These are phyloP conservation scores for Psilocybe sp. DNA, from an alignment of 768 basidiomycete species.

Conservation along the genomic window DNA sequence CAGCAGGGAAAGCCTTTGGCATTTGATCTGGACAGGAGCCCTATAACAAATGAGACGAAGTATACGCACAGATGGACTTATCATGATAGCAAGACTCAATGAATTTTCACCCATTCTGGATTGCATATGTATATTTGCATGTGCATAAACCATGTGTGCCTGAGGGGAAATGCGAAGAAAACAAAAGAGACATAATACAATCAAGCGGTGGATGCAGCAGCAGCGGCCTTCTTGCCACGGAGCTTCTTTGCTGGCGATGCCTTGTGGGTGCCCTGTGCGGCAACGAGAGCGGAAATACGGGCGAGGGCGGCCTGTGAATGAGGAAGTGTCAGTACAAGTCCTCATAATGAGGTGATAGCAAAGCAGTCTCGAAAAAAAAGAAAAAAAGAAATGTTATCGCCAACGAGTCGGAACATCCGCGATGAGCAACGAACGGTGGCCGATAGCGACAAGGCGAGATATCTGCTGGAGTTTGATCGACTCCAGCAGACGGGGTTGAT, in stretches of 20 bases:
- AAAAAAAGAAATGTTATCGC: constrained; percentile 49
- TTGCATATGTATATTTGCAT: constrained; percentile 23
- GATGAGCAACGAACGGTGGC: constrained; percentile 57
- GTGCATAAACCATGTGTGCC: constrained; percentile 25
- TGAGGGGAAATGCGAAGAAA: constrained; percentile 18
- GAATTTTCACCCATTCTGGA: constrained; percentile 11
- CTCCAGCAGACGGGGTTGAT: constrained; percentile 48
- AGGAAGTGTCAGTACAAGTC: constrained; percentile 25
- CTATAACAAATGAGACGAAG: not conserved
- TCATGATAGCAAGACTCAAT: not conserved
- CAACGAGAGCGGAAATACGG: constrained; percentile 70
- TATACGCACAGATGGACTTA: not conserved
- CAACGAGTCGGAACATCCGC: constrained; percentile 72
- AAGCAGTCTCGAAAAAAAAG: constrained; percentile 9
- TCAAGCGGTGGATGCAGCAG: constrained; percentile 18
- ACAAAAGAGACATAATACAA: constrained; percentile 23
- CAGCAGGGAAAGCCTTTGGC: constrained; percentile 35
- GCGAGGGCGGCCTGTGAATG: constrained; percentile 63
- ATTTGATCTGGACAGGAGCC: constrained; percentile 8
- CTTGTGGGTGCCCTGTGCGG: constrained; percentile 72
- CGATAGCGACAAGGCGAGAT: constrained; percentile 78
- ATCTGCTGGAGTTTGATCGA: constrained; percentile 60
- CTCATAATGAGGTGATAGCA: constrained; percentile 9
- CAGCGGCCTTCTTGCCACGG: constrained; percentile 63
- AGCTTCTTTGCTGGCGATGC: constrained; percentile 62